Conservation (phyloP, 1,139 yeast species). For the Diutina ranongensis region DNA sequence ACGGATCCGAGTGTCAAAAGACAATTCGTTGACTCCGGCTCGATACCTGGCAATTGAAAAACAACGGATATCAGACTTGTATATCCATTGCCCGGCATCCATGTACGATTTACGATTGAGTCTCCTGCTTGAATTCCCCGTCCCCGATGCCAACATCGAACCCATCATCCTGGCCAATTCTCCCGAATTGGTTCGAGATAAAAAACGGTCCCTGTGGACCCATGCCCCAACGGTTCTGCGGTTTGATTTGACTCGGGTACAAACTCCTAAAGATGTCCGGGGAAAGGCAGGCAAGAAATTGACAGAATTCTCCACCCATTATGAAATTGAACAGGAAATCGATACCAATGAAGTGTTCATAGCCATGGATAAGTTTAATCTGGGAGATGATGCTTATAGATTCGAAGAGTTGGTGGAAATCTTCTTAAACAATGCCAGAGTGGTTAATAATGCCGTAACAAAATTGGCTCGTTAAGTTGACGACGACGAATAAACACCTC, state of each 20-base stretch:
- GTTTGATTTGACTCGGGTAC: slow-evolving; percentile 59
- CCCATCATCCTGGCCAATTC: slow-evolving; percentile 24
- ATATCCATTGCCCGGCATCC: slow-evolving; percentile 65
- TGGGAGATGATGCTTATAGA: slow-evolving; percentile 44
- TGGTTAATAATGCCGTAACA: slow-evolving; percentile 15
- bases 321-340: slow-evolving; percentile 65
- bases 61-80: slow-evolving; percentile 57
- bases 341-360: slow-evolving; percentile 51
- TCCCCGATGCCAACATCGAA: slow-evolving; percentile 40
- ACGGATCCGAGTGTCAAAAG: slow-evolving; percentile 53
- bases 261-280: slow-evolving; percentile 33
- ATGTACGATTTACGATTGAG: slow-evolving; percentile 70
- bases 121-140: slow-evolving; percentile 66
- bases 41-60: slow-evolving; percentile 64
- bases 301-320: slow-evolving; percentile 27
- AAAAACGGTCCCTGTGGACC: slow-evolving; percentile 51
- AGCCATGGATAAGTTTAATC: slow-evolving; percentile 44
- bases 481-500: neutral
- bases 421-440: slow-evolving; percentile 53
- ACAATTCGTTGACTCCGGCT: slow-evolving; percentile 45
- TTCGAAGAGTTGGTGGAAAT: slow-evolving; percentile 65
- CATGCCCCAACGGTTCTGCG: slow-evolving; percentile 62
- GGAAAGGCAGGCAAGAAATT: slow-evolving; percentile 29
- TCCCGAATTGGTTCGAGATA: slow-evolving; percentile 46
- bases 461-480: slow-evolving; percentile 6